Base-by-base conservation (phyloP, 495 filamentous ascomycete species). In the Parachaetomium inaequale region DNA sequence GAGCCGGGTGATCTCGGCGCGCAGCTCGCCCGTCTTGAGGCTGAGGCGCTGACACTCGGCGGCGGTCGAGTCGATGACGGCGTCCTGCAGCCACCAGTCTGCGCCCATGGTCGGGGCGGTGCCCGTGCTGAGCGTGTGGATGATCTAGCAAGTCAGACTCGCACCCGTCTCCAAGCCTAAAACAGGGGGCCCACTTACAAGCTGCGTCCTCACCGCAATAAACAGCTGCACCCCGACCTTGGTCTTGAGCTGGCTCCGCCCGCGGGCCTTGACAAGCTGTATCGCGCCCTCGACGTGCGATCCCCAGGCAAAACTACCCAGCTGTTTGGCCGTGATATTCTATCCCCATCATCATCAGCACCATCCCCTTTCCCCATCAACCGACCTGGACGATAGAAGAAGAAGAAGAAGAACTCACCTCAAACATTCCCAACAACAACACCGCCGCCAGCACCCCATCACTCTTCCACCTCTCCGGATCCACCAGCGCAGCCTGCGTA, bases 361-460 rank as follows among this genome's bases (percentile, higher is more conserved):
- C 38, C 21, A 11, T n/a, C 7, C 32, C 34, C 6, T 19, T n/a
- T 31, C 7, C 8, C n/a, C 23, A 31, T 7, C 23, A 25, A 29
- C 8, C 15, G n/a, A 19, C 15, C 19, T 19, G 2, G 1, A 21
- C 6, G 17, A 19, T 26, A 26, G 2, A 49, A 26, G 2, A 17
- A 45, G 12, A 32, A 29, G 29, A 11, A 46, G 3, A 19, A 19
- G n/a, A 4, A 72, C 74, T 43, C 64, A 87, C 84, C 79, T 89
- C 86, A 59, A 84, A 89, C n/a, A 85, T 79, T 0, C 82, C 84
- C 46, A 89, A 72, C 29, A 88, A 66, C 42, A 90, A 71, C 25
- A 89, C 81, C 0, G 85, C 77, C 29, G 85, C 81, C n/a, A 90
- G 68, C 14, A 84, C 83, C 42, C 79, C 75, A 61, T 88, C 83